Percentiles rank a stretch among this genome's conserved stretches.
Conservation (phyloP, 306 rosid species). For the Trichosanthes cucumerina region DNA sequence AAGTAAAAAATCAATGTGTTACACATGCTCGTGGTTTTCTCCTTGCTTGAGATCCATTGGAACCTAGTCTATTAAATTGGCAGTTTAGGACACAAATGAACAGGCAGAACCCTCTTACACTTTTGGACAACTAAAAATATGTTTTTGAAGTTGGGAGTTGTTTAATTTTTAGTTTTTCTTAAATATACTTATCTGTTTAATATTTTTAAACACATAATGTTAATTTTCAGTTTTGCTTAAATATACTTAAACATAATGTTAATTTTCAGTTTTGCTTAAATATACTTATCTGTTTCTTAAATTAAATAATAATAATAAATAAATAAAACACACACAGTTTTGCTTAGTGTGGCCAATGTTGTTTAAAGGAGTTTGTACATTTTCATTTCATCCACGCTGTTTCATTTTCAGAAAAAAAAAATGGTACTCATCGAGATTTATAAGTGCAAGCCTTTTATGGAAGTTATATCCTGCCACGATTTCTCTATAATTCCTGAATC, state of each 20-base stretch:
- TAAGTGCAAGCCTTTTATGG: background rate
- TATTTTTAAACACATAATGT: too few species aligned
- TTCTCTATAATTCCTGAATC: conserved; percentile 13
- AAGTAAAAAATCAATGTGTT: background rate
- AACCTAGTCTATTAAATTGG: background rate
- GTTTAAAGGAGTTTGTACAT: background rate
- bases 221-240: background rate
- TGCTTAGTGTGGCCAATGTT: background rate
- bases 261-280: background rate
- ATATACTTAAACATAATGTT: background rate
- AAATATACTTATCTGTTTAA: background rate
- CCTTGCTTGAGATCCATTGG: background rate
- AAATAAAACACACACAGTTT: too few species aligned
- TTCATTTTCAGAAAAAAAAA: background rate
- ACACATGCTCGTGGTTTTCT: background rate
- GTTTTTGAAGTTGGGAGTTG: background rate
- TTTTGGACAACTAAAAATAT: background rate
- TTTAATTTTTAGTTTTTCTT: background rate
- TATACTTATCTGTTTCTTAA: background rate
- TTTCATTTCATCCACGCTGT: background rate
- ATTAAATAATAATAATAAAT: too few species aligned
- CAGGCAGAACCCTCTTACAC: background rate
- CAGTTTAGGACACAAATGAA: background rate
- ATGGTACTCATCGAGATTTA: background rate
- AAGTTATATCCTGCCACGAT: background rate